phyloP scores from a whole-genome alignment of 352 stramenopile species.

The Phytopythium helicoides region DNA sequence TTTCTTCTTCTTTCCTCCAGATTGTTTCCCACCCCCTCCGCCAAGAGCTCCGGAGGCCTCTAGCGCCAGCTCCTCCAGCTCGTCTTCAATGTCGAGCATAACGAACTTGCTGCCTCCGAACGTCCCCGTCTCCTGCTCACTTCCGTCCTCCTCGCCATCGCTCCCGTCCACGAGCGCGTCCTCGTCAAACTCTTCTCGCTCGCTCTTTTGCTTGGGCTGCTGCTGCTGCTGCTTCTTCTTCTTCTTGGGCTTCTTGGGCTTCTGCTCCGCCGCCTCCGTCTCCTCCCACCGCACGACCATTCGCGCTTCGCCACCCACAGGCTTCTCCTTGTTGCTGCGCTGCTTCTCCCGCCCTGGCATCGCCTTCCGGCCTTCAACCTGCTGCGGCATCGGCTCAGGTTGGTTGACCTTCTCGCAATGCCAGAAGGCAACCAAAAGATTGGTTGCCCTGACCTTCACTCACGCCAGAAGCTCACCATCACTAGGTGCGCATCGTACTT shows the following conservation, averaged over 20 bases:
- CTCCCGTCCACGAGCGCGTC: slow-evolving; percentile 19
- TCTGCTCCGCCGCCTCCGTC: slow-evolving; percentile 1
- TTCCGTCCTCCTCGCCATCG: slow-evolving; percentile 15
- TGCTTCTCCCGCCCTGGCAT: slow-evolving; percentile 2
- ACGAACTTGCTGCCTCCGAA: slow-evolving; percentile 34
- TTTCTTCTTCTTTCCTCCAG: slow-evolving; percentile 17
- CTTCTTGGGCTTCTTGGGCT: background rate
- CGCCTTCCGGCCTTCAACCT: slow-evolving; percentile 11
- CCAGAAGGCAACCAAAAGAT: too few relatives aligned
- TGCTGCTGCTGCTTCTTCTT: too few relatives aligned
- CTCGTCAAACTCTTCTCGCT: slow-evolving; percentile 25
- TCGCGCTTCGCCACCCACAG: background rate
- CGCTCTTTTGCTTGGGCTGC: slow-evolving; percentile 23
- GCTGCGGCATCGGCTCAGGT: slow-evolving; percentile 9
- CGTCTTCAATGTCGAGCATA: slow-evolving; percentile 35
- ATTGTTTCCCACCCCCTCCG: slow-evolving; percentile 1
- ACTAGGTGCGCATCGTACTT: too few relatives aligned
- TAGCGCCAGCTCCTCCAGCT: slow-evolving; percentile 37
- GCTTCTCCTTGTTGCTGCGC: background rate
- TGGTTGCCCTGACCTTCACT: too few relatives aligned
- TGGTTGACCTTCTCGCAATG: too few relatives aligned
- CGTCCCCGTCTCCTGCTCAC: slow-evolving; percentile 13
- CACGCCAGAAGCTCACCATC: too few relatives aligned
- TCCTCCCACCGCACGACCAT: slow-evolving; percentile 3
- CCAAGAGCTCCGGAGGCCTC: slow-evolving; percentile 16